These are phyloP conservation scores for Blastobotrys parvus DNA, from an alignment of 805 yeast species.

Conservation along the genomic window DNA sequence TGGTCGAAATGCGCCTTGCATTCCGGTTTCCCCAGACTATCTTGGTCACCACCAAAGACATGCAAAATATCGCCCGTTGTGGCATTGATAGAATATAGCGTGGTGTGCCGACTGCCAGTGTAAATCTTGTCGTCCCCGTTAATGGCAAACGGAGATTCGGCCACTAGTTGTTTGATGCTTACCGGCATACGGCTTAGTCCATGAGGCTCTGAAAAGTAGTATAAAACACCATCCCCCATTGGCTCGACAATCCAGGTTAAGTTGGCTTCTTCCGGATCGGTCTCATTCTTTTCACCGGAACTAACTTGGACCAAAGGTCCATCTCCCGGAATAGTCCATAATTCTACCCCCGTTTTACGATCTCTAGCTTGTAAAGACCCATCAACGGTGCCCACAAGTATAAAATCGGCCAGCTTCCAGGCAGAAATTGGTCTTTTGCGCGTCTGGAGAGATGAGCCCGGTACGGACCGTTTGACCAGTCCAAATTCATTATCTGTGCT, in stretches of 20 bases:
- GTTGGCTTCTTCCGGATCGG: conserved; percentile 25
- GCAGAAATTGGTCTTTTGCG: conserved; percentile 30
- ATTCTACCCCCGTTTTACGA: conserved; percentile 60
- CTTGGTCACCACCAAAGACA: conserved; percentile 48
- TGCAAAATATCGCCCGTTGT: conserved; percentile 64
- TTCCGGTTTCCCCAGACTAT: conserved; percentile 20
- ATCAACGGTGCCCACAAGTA: conserved; percentile 74
- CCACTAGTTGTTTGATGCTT: conserved; percentile 64
- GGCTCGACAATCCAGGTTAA: conserved; percentile 88
- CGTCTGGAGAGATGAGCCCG: background rate
- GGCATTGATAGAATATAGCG: conserved; percentile 66
- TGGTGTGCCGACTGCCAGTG: conserved; percentile 75
- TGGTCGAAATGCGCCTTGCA: conserved; percentile 7
- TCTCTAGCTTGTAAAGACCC: conserved; percentile 79
- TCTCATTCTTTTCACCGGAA: background rate
- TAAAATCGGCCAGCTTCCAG: conserved; percentile 46
- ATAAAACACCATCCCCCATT: conserved; percentile 71
- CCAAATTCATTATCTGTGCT: too few relatives aligned
- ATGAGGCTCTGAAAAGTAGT: conserved; percentile 61
- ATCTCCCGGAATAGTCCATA: conserved; percentile 69
- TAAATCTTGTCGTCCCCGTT: conserved; percentile 72
- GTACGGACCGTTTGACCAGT: background rate
- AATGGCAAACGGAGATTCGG: conserved; percentile 78
- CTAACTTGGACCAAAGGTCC: conserved; percentile 49
- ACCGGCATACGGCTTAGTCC: conserved; percentile 82